Evolutionary conservation across 768 basidiomycete species (phyloP).

Genomic region (Epithele typhae): DNA sequence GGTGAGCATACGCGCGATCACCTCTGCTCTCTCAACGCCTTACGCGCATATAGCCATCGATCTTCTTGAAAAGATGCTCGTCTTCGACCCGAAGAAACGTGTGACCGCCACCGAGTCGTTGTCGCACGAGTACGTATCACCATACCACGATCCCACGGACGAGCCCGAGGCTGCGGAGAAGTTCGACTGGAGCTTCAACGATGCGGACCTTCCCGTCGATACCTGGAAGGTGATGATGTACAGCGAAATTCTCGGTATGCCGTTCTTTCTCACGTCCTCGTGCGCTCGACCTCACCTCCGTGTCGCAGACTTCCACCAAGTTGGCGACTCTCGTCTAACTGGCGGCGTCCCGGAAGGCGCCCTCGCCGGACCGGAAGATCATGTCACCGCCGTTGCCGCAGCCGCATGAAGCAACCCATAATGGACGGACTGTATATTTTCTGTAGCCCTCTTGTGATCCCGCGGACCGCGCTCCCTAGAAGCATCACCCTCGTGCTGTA

Average conservation of each 20-base stretch:
- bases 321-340: conserved; percentile 47
- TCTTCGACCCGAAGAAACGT: conserved; percentile 96
- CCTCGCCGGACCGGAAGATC: conserved; percentile 58
- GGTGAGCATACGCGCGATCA: conserved; percentile 41
- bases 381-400: conserved; percentile 8
- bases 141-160: conserved; percentile 98
- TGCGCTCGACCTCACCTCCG: neutral
- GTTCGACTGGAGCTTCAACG: conserved; percentile 99
- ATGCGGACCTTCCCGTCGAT: conserved; percentile 96
- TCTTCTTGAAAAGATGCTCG: conserved; percentile 97
- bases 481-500: no score
- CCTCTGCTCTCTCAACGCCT: neutral
- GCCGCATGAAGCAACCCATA: conserved; percentile 1
- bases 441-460: conserved; percentile 5
- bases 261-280: neutral
- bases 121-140: conserved; percentile 88
- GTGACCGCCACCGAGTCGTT: conserved; percentile 93
- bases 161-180: conserved; percentile 91
- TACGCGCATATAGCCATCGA: conserved; percentile 65
- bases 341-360: conserved; percentile 53
- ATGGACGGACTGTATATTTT: neutral
- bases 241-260: conserved; percentile 89
- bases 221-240: conserved; percentile 99
- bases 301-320: conserved; percentile 72
- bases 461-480: no score